Percentiles rank a stretch among this genome's conserved stretches.
Evolutionary conservation across 352 stramenopile species (phyloP).

Genomic region (Phytophthora meadii): DNA sequence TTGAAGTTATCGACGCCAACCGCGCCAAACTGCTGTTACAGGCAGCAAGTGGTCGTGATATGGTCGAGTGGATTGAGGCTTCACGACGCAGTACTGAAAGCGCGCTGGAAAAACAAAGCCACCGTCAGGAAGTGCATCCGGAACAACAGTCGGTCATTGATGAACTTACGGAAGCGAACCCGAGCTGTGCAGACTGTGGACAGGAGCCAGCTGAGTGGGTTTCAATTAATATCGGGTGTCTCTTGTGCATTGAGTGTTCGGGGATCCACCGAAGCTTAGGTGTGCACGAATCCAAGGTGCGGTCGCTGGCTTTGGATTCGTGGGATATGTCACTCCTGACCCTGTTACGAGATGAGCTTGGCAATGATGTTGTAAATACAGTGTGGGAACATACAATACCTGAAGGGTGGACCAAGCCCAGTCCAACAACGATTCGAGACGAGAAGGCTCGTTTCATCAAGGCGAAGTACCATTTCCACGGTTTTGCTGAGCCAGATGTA

Average conservation of each 20-base stretch:
- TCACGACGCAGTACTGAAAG: slow-evolving; percentile 81
- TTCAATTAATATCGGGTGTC: slow-evolving; percentile 95
- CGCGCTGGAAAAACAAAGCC: slow-evolving; percentile 84
- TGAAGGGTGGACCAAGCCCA: slow-evolving; percentile 61
- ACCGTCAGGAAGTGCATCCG: slow-evolving; percentile 84
- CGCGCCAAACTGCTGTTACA: slow-evolving; percentile 83
- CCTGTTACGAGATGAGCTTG: slow-evolving; percentile 71
- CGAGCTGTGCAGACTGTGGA: slow-evolving; percentile 75
- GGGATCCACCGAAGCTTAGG: slow-evolving; percentile 97
- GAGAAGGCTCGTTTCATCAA: slow-evolving; percentile 88
- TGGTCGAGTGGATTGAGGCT: slow-evolving; percentile 85
- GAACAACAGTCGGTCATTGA: slow-evolving; percentile 78
- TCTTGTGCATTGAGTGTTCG: slow-evolving; percentile 97
- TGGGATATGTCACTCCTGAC: slow-evolving; percentile 85
- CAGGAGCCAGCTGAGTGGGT: slow-evolving; percentile 93
- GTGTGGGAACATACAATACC: slow-evolving; percentile 73
- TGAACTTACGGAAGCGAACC: slow-evolving; percentile 64
- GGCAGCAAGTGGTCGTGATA: slow-evolving; percentile 73
- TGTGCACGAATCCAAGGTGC: slow-evolving; percentile 97
- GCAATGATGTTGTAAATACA: slow-evolving; percentile 73
- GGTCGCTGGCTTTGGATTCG: slow-evolving; percentile 90
- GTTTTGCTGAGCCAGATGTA: slow-evolving; percentile 54
- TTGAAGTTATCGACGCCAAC: slow-evolving; percentile 87
- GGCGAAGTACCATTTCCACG: slow-evolving; percentile 86
- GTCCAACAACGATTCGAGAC: slow-evolving; percentile 50